phyloP scores from a whole-genome alignment of 257 asterid genomes.

The Rehmannia glutinosa region DNA sequence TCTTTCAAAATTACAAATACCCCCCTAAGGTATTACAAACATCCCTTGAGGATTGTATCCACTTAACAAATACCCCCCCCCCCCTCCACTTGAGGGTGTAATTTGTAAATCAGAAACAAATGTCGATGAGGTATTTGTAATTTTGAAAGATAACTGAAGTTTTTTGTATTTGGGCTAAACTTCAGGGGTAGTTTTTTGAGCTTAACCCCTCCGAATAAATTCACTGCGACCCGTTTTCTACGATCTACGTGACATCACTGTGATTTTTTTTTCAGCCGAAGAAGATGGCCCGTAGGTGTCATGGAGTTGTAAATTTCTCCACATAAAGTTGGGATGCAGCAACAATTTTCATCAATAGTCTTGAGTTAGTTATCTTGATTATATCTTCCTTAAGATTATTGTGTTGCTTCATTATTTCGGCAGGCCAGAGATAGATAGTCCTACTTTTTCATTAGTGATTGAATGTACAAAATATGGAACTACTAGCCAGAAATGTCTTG shows the following conservation, averaged over 20 bases:
- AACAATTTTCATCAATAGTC: not conserved
- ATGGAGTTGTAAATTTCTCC: slow-evolving; percentile 3
- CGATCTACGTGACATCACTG: not conserved
- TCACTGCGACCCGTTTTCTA: not conserved
- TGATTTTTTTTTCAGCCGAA: slow-evolving; percentile 44
- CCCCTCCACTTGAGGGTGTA: not conserved
- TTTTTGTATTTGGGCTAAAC: not conserved
- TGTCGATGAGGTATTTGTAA: not conserved
- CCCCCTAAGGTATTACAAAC: not conserved
- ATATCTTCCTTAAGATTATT: not conserved
- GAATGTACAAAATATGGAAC: slow-evolving; percentile 22
- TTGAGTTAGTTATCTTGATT: not conserved
- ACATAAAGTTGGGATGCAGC: slow-evolving; percentile 11
- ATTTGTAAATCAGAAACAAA: not conserved
- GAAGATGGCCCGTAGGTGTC: slow-evolving; percentile 58
- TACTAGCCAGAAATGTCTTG: not conserved
- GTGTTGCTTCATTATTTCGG: not conserved
- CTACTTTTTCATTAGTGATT: not conserved
- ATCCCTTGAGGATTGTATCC: too few relatives aligned
- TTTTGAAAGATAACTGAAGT: not conserved
- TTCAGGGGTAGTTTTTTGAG: not conserved
- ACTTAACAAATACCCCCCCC: not conserved
- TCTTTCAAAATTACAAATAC: not conserved
- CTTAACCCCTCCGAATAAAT: too few relatives aligned
- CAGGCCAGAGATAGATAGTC: not conserved